A percentile compares a stretch with the other conserved stretches of the same genome.
phyloP scores from a whole-genome alignment of 768 basidiomycete genomes.

The Terana coerulea region DNA sequence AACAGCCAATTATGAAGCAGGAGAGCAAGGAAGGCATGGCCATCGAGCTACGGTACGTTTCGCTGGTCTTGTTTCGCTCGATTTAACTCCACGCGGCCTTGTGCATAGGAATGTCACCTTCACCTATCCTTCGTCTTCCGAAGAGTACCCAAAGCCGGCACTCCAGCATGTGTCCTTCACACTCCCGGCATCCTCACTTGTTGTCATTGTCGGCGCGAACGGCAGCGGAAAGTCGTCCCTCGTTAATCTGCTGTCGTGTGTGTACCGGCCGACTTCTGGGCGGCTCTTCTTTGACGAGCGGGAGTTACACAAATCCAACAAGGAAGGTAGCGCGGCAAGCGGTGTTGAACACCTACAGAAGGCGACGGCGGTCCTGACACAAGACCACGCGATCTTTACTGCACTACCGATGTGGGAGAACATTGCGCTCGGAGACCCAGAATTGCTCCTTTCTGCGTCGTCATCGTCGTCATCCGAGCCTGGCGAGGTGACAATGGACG shows the following conservation, averaged over 20 bases:
- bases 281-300: constrained; percentile 34
- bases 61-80: not conserved
- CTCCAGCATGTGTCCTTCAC: constrained; percentile 36
- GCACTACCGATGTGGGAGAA: constrained; percentile 39
- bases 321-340: no score
- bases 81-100: no score
- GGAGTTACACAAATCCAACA: constrained; percentile 29
- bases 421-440: constrained; percentile 33
- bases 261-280: constrained; percentile 22
- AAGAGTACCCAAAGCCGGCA: constrained; percentile 26
- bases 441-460: no score
- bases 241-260: constrained; percentile 23
- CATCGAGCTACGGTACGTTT: not conserved
- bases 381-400: constrained; percentile 36
- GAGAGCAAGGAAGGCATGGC: not conserved
- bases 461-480: no score
- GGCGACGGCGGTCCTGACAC: constrained; percentile 39
- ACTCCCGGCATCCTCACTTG: constrained; percentile 42
- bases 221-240: constrained; percentile 52
- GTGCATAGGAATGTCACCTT: constrained; percentile 45
- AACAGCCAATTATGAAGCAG: not conserved
- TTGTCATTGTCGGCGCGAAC: constrained; percentile 40
- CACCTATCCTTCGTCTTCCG: constrained; percentile 44
- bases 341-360: no score
- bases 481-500: no score